Evolutionary conservation across 139 green algal species (phyloP).

Genomic region (Eudorina sp.): DNA sequence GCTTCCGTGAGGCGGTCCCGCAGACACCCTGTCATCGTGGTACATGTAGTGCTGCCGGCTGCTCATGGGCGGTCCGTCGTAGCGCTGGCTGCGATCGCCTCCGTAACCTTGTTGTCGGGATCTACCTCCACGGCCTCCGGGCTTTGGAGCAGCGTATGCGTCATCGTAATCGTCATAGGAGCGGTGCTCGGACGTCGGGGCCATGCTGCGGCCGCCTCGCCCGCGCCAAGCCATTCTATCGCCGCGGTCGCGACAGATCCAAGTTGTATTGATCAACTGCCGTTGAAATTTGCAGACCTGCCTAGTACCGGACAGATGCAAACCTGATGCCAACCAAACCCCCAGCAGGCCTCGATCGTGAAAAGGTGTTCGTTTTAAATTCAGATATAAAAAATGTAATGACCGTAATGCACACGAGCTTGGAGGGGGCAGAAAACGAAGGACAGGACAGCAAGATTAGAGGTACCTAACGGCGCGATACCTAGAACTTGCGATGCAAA

Average conservation of each 20-base stretch:
- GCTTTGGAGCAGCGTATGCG: background rate
- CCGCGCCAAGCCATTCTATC: slow-evolving; percentile 1
- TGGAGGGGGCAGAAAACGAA: too few relatives aligned
- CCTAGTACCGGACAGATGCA: too few relatives aligned
- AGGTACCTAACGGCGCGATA: too few relatives aligned
- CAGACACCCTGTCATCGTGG: background rate
- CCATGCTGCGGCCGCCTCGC: slow-evolving; percentile 14
- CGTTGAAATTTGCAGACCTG: too few relatives aligned
- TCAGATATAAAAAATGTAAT: too few relatives aligned
- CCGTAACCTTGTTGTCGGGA: background rate
- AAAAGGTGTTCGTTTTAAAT: too few relatives aligned
- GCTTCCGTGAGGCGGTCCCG: background rate
- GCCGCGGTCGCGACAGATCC: too few relatives aligned
- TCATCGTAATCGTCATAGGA: slow-evolving; percentile 31
- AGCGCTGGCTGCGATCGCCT: slow-evolving; percentile 7
- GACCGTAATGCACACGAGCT: too few relatives aligned
- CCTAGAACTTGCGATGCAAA: background rate
- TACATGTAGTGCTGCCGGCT: background rate
- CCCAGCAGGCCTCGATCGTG: too few relatives aligned
- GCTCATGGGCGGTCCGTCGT: background rate
- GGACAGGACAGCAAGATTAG: too few relatives aligned
- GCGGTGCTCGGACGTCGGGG: background rate
- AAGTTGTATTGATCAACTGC: too few relatives aligned
- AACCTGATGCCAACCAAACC: too few relatives aligned
- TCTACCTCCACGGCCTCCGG: background rate